Evolutionary conservation across 2,329 filamentous ascomycete species (phyloP), one percentile per base, ranked within the genome.

Genomic region (Aspergillus terreus): DNA sequence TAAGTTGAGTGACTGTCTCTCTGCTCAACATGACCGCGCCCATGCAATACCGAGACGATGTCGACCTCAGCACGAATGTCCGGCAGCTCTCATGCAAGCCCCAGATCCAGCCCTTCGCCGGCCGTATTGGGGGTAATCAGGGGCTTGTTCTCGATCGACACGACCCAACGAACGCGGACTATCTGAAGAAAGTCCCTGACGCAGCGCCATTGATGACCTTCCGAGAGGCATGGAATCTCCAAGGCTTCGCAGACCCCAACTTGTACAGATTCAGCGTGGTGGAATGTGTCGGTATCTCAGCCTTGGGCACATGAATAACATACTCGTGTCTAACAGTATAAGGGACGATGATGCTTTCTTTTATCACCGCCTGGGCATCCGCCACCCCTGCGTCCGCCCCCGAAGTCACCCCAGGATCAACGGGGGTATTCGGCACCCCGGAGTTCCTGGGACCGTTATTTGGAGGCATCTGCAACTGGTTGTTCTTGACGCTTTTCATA

Each of bases 401-500:
- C 50, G 44, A 12, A 46, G 46, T 21, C 55, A 46, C 15, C 41
- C 30, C 32, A 25, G 46, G 52, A 27, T 2, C 47, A 33, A 57
- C 59, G 2, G 66, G 67, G 9, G 55, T 64, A 30, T 70, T 66
- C 48, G 47, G 49, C 30, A 66, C 64, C 14, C 47, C 60, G 4
- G 50, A 53, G 54, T 63, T 66, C 52, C 50, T 66, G 51, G 60
- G 65, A 35, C 59, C 69, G 36, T 52, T 69, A 23, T 51, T 74
- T 49, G 70, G 66, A 6, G 69, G 69, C 15, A 62, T 78, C 17
- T 66, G 66, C 50, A 78, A 71, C 50, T 60, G 67, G 12, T 54
- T 74, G 14, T 56, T 77, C 45, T 62, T 81, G 12, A 64, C 77
- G 2, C 61, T 78, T 0, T 77, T 81, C 59, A 78, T 82, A 33